Conservation (phyloP, 2,329 filamentous ascomycete genomes). For the Neofusicoccum parvum region DNA sequence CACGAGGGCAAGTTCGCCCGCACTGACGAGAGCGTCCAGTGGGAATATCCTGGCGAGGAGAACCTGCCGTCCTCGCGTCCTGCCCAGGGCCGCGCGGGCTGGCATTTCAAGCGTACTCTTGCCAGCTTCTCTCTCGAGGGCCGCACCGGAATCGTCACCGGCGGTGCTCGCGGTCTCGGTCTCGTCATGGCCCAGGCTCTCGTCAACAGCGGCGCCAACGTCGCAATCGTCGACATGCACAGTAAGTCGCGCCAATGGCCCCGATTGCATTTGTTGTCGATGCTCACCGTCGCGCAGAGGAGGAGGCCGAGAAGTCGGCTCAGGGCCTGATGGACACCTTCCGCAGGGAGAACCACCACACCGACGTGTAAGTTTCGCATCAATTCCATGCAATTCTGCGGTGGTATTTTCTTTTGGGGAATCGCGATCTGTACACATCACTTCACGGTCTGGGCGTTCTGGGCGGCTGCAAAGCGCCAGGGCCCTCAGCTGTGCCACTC, state of each 20-base stretch:
- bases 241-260: slow-evolving; percentile 56
- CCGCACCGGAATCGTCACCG: slow-evolving; percentile 82
- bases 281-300: slow-evolving; percentile 56
- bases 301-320: slow-evolving; percentile 80
- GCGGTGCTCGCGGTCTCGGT: slow-evolving; percentile 84
- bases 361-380: slow-evolving; percentile 58
- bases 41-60: slow-evolving; percentile 75
- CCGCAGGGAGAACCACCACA: slow-evolving; percentile 75
- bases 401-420: background rate
- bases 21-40: slow-evolving; percentile 75
- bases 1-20: slow-evolving; percentile 73
- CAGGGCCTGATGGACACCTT: slow-evolving; percentile 73
- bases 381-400: background rate
- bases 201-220: slow-evolving; percentile 82
- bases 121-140: slow-evolving; percentile 84
- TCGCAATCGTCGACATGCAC: slow-evolving; percentile 93
- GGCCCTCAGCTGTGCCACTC: slow-evolving; percentile 8
- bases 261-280: background rate
- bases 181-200: slow-evolving; percentile 92
- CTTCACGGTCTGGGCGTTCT: background rate
- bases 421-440: background rate
- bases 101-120: slow-evolving; percentile 82
- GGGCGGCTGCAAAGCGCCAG: background rate
- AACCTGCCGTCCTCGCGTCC: slow-evolving; percentile 72
- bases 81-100: slow-evolving; percentile 74